A percentile compares a stretch with the other conserved stretches of the same genome.
Evolutionary conservation across 73 alveolate species (phyloP).

Genomic region (Urostyla sp.): DNA sequence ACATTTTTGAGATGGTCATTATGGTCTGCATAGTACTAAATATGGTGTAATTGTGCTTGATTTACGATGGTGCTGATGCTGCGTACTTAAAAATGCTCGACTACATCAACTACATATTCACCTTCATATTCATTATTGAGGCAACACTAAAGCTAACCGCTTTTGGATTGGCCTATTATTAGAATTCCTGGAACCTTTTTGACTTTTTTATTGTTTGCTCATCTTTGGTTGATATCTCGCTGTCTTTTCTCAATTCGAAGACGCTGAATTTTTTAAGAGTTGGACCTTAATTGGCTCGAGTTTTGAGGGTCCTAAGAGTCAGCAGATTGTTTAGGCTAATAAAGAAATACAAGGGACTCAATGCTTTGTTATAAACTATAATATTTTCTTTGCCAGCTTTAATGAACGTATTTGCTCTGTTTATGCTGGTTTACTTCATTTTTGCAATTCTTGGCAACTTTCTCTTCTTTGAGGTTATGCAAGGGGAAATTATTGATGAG

Average conservation of each 20-base stretch:
- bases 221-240: conserved; percentile 77
- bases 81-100: conserved; percentile 54
- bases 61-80: conserved; percentile 75
- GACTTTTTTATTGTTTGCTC: conserved; percentile 90
- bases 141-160: conserved; percentile 82
- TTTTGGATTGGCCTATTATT: conserved; percentile 81
- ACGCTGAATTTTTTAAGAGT: conserved; percentile 32
- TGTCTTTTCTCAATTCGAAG: background rate
- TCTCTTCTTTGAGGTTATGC: conserved; percentile 65
- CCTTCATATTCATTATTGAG: conserved; percentile 80
- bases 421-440: conserved; percentile 87
- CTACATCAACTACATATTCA: conserved; percentile 66
- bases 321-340: conserved; percentile 78
- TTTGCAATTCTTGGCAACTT: conserved; percentile 94
- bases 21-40: conserved; percentile 89
- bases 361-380: conserved; percentile 75
- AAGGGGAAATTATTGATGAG: conserved; percentile 62
- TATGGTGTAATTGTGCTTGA: conserved; percentile 91
- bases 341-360: conserved; percentile 78
- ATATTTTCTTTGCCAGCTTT: conserved; percentile 92
- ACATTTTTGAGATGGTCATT: conserved; percentile 82
- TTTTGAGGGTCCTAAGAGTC: conserved; percentile 79
- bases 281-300: conserved; percentile 66
- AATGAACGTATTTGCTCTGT: conserved; percentile 85
- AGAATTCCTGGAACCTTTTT: conserved; percentile 88